phyloP scores from a whole-genome alignment of 164 flowering plant genomes.

The Vitis amurensis region DNA sequence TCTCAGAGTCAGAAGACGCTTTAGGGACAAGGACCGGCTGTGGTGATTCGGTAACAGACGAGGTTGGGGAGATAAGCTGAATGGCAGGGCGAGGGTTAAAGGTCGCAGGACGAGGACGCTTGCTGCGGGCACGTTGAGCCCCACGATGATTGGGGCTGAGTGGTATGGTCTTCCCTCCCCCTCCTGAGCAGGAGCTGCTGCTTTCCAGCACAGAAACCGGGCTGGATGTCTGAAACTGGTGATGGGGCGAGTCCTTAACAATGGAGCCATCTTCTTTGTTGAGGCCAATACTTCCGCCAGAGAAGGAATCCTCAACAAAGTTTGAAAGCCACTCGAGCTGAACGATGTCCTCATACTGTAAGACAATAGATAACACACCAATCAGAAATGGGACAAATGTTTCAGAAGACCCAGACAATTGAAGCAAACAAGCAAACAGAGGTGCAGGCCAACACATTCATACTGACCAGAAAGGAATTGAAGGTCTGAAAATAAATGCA shows the following conservation, averaged over 20 bases:
- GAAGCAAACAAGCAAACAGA: background rate
- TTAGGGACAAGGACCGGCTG: constrained; percentile 18
- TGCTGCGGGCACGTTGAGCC: constrained; percentile 70
- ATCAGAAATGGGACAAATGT: no score
- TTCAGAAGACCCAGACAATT: no score
- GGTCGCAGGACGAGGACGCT: constrained; percentile 80
- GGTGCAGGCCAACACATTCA: no score
- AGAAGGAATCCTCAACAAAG: constrained; percentile 85
- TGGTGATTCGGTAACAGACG: constrained; percentile 32
- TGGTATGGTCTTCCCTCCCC: constrained; percentile 36
- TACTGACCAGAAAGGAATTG: no score
- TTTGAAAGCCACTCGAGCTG: constrained; percentile 89
- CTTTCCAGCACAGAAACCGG: constrained; percentile 88
- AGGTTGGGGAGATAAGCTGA: constrained; percentile 46
- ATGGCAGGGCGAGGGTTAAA: constrained; percentile 59
- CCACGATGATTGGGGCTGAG: constrained; percentile 31
- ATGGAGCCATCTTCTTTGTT: constrained; percentile 26
- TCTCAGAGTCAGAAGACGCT: constrained; percentile 37
- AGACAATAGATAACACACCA: background rate
- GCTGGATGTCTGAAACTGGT: constrained; percentile 63
- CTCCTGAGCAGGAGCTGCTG: constrained; percentile 65
- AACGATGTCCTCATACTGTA: constrained; percentile 80
- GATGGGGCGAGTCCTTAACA: constrained; percentile 27
- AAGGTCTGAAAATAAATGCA: no score
- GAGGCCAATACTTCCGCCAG: constrained; percentile 52